These are phyloP conservation scores for Hippophae rhamnoides DNA, from an alignment of 306 rosid species.

Conservation along the genomic window DNA sequence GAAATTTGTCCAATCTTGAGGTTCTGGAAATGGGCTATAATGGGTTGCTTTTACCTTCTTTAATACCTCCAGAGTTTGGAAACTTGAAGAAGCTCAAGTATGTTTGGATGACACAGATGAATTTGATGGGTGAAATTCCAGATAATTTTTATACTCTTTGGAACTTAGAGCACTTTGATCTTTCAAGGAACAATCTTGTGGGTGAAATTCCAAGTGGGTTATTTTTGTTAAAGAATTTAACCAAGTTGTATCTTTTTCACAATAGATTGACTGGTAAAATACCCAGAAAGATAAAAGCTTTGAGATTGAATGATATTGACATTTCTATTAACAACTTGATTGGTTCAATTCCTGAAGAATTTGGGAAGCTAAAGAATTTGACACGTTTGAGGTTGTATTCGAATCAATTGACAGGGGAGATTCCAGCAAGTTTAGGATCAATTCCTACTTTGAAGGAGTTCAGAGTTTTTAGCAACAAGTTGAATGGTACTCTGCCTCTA, in stretches of 20 bases:
- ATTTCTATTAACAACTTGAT: conserved; percentile 49
- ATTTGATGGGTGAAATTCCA: conserved; percentile 53
- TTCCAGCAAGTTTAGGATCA: conserved; percentile 50
- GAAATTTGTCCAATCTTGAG: conserved; percentile 50
- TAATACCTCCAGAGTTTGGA: conserved; percentile 50
- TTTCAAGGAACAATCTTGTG: conserved; percentile 39
- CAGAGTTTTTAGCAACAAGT: conserved; percentile 40
- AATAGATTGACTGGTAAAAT: conserved; percentile 53
- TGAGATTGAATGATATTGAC: conserved; percentile 35
- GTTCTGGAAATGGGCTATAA: conserved; percentile 30
- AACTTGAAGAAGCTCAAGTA: conserved; percentile 36
- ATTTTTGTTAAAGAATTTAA: conserved; percentile 39
- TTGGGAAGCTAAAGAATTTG: conserved; percentile 45
- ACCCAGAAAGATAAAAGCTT: conserved; percentile 38
- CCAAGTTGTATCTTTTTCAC: conserved; percentile 26
- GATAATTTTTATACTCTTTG: conserved; percentile 29
- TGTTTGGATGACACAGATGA: conserved; percentile 34
- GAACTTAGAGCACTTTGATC: conserved; percentile 42
- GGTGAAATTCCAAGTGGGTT: conserved; percentile 49
- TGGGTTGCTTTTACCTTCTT: conserved; percentile 15
- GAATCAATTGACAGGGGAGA: conserved; percentile 49
- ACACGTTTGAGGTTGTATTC: conserved; percentile 26
- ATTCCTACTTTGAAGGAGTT: conserved; percentile 31
- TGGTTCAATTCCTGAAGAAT: conserved; percentile 46
- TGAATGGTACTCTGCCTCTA: conserved; percentile 68